A percentile compares a stretch with the other conserved stretches of the same genome.
Conservation (phyloP, 169 alveolate genomes). For the Perkinsus chesapeaki region DNA sequence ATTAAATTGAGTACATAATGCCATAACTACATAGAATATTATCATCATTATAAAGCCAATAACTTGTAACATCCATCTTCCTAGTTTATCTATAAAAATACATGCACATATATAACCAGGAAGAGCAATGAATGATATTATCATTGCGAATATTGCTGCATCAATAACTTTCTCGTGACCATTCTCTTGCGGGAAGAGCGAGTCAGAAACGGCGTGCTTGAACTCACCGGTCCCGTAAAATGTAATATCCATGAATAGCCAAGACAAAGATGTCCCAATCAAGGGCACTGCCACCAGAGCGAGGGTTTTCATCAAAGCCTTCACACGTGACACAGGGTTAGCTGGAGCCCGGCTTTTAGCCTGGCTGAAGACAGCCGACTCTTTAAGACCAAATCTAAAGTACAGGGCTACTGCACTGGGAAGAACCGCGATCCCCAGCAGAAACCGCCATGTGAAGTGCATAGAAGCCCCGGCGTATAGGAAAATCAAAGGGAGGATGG, state of each 20-base stretch:
- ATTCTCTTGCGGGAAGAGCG: conserved; percentile 10
- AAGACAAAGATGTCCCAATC: conserved; percentile 27
- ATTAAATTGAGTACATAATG: neutral
- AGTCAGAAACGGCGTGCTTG: conserved; percentile 17
- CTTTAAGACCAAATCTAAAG: neutral
- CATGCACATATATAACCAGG: conserved; percentile 33
- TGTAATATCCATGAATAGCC: conserved; percentile 35
- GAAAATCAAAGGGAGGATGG: neutral
- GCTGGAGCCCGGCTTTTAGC: neutral
- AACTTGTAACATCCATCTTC: conserved; percentile 16
- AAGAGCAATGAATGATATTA: conserved; percentile 18
- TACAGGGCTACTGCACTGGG: neutral
- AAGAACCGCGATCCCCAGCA: neutral
- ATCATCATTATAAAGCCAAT: conserved; percentile 26
- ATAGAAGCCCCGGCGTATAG: neutral
- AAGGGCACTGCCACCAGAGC: neutral
- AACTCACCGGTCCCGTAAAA: conserved; percentile 30
- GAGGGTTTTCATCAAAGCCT: neutral
- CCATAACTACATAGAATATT: conserved; percentile 17
- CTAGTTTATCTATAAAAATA: conserved; percentile 18
- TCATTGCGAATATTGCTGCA: neutral
- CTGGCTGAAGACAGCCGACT: neutral
- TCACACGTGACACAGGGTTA: neutral
- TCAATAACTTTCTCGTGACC: neutral
- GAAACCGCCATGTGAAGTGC: neutral